Base-by-base conservation (phyloP, 1,284 basidiomycete genomes). In the Ustilago vetiveriae region DNA sequence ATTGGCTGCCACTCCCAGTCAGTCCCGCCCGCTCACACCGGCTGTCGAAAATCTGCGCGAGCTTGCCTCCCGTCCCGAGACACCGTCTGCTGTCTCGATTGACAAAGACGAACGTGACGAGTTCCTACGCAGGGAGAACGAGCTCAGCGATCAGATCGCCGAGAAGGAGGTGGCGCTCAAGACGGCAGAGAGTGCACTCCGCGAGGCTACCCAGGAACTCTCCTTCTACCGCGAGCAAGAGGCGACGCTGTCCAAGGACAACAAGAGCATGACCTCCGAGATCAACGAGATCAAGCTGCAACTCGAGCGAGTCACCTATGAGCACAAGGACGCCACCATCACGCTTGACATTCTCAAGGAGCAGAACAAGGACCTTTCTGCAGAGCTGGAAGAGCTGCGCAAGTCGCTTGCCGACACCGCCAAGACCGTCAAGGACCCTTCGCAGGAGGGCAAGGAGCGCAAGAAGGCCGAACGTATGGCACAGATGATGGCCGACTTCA, bases 391-490 rank as follows among this genome's bases (percentile, higher is more conserved):
- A 70, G 94, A 97, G 79, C 86, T 97, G 41, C 74, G 80, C 60
- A 79, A 78, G 66, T 65, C 58, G 46, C 56, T 74, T 23, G 63
- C 47, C 22, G 72, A 76, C 29, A 64, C 57, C 0, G 60, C 55
- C 39, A 55, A 68, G 50, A 60, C 27, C 38, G 72, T 65, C 44
- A 63, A 55, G 39, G 66, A 79, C 40, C 71, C 89, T 13, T 89
- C 89, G 27, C 88, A 88, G 22, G 95, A 97, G 82, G 95, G 69
- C 95, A 98, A 96, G 85, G 95, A 98, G 86, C 95, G 93, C 86
- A 89, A 92, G 83, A 98, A 98, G 84, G 94, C 96, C 78, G 95
- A 98, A 85, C 96, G 96, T 87, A 93, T 99, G 90, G 94, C 92
- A n/a, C 86, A 95, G 73, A 96, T 99, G 93, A 97, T 99, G 94